A percentile compares a stretch with the other conserved stretches of the same genome.
Conservation (phyloP, 345 rosid genomes). For the Mallotus nudiflorus region DNA sequence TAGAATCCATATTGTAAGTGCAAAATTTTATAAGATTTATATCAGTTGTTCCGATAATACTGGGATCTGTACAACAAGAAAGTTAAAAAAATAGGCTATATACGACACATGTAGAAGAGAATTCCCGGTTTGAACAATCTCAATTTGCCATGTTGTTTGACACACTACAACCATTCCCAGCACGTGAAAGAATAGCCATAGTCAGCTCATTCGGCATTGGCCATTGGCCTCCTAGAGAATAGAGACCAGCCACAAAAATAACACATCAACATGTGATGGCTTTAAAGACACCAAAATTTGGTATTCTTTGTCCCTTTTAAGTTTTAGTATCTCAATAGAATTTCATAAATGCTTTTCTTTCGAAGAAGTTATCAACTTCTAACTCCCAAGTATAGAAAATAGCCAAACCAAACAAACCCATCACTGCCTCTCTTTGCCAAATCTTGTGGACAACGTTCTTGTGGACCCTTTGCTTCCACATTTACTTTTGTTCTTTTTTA, state of each 20-base stretch:
- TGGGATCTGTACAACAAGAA: no score
- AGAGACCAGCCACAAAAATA: no score
- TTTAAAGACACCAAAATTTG: not conserved
- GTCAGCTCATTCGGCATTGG: not conserved
- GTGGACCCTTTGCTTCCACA: not conserved
- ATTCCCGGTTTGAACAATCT: no score
- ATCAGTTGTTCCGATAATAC: no score
- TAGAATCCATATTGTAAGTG: no score
- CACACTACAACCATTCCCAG: no score
- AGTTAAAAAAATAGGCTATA: no score
- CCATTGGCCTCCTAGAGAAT: not conserved
- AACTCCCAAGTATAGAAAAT: constrained; percentile 1
- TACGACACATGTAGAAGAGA: no score
- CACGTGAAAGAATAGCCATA: no score
- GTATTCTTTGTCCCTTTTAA: not conserved
- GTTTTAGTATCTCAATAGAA: not conserved
- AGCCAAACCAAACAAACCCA: not conserved
- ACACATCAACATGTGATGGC: constrained; percentile 2
- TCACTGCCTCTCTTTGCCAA: not conserved
- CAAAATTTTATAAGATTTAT: no score
- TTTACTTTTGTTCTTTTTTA: not conserved
- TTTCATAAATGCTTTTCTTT: not conserved
- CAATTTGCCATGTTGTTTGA: no score
- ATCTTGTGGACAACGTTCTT: constrained; percentile 4
- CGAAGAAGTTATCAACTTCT: not conserved